These are phyloP conservation scores for Caloboletus firmus DNA, from an alignment of 1,284 basidiomycete species.

Conservation along the genomic window DNA sequence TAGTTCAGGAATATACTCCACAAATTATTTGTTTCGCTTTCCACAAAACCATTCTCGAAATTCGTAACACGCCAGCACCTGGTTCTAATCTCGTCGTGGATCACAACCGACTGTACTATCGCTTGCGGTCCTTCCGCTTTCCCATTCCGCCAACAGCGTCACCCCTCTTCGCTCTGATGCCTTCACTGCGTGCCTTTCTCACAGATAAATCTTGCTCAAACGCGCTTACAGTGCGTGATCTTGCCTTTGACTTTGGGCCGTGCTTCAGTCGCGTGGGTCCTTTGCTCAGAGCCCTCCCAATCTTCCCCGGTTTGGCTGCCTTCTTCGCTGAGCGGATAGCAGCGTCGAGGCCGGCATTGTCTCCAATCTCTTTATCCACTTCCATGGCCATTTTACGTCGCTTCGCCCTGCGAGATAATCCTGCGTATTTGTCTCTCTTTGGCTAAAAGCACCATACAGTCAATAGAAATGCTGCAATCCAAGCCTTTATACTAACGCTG, in stretches of 20 bases:
- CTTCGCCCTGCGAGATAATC: conserved; percentile 81
- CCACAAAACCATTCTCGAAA: neutral
- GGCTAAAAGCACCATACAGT: conserved; percentile 44
- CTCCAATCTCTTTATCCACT: conserved; percentile 66
- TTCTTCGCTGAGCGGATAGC: conserved; percentile 88
- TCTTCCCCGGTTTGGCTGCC: conserved; percentile 54
- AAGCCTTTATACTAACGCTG: conserved; percentile 19
- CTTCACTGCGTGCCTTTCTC: conserved; percentile 39
- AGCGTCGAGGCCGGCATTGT: conserved; percentile 57
- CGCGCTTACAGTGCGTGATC: conserved; percentile 22
- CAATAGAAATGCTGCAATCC: neutral
- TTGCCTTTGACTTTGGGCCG: conserved; percentile 23
- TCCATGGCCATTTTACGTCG: conserved; percentile 84
- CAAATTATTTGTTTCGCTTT: neutral
- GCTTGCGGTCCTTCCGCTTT: conserved; percentile 46
- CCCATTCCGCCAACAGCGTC: conserved; percentile 50
- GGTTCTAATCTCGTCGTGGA: neutral
- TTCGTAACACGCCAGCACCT: neutral
- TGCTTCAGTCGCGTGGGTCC: conserved; percentile 15
- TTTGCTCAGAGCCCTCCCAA: conserved; percentile 32
- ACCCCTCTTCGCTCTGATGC: conserved; percentile 49
- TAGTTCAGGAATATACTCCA: conserved; percentile 1
- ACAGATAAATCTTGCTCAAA: conserved; percentile 48
- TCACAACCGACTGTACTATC: conserved; percentile 27
- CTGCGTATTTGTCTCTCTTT: conserved; percentile 82